phyloP scores from a whole-genome alignment of 2,329 filamentous ascomycete species.

The Pseudogymnoascus sp. region DNA sequence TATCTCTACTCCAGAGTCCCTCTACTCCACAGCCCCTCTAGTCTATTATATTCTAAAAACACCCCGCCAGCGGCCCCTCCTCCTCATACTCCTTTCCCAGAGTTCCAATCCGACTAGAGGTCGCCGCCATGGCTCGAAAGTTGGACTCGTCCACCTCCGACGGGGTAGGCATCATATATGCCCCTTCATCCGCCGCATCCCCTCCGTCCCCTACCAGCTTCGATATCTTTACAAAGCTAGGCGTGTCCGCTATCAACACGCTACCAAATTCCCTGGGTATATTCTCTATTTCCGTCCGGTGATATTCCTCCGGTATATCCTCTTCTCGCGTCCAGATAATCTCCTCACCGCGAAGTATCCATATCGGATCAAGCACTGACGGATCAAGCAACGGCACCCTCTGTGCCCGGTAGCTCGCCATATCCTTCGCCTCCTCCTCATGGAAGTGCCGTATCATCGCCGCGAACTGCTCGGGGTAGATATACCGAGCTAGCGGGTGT shows the following conservation, averaged over 20 bases:
- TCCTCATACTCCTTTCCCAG: neutral
- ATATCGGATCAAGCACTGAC: neutral
- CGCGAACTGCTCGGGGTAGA: neutral
- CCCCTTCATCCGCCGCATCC: neutral
- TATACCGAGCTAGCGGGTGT: neutral
- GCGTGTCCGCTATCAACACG: neutral
- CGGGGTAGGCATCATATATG: neutral
- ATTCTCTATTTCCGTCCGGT: neutral
- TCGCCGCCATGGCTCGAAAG: neutral
- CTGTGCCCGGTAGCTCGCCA: neutral
- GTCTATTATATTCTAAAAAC: slow-evolving; percentile 1
- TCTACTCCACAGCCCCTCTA: neutral
- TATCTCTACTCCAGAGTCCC: neutral
- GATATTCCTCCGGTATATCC: no score
- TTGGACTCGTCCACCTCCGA: neutral
- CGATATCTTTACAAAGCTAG: slow-evolving; percentile 1
- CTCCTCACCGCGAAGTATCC: no score
- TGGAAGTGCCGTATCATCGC: neutral
- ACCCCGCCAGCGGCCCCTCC: neutral
- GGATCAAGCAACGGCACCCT: neutral
- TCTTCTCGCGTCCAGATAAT: no score
- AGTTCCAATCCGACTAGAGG: neutral
- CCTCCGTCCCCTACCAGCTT: neutral
- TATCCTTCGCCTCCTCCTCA: neutral
- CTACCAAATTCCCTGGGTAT: neutral